Percentiles rank a stretch among this genome's conserved stretches.
phyloP scores from a whole-genome alignment of 1,284 basidiomycete genomes.

The Irpex sp. region DNA sequence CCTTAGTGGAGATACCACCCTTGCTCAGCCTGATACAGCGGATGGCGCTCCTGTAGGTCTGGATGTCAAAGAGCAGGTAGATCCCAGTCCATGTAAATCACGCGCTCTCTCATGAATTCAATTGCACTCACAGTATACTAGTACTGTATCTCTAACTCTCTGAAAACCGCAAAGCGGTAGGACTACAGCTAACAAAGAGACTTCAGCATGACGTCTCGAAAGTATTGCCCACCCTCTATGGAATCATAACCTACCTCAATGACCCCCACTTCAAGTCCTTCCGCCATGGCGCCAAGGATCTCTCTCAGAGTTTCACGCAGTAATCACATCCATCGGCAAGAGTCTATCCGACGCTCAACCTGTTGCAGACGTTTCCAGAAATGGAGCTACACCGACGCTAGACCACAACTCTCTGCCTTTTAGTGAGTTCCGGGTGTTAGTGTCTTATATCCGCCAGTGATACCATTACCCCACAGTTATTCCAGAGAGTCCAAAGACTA shows the following conservation, averaged over 20 bases:
- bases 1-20: not conserved
- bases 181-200: not conserved
- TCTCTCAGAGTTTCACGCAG: not conserved
- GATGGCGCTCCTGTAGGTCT: not conserved
- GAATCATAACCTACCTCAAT: not conserved
- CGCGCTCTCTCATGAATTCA: too few relatives aligned
- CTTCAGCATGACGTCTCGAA: not conserved
- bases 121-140: not conserved
- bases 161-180: not conserved
- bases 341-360: not conserved
- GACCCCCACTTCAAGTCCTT: not conserved
- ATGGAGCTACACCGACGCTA: too few relatives aligned
- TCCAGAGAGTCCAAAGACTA: not conserved
- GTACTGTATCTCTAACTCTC: not conserved
- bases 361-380: too few relatives aligned
- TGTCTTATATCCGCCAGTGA: not conserved
- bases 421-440: too few relatives aligned
- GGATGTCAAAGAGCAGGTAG: not conserved
- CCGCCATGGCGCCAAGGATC: not conserved
- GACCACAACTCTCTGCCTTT: too few relatives aligned
- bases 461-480: not conserved
- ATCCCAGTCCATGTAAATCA: not conserved
- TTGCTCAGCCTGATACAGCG: not conserved
- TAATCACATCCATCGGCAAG: not conserved
- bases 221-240: not conserved